A percentile compares a stretch with the other conserved stretches of the same genome.
Conservation (phyloP, 2,329 filamentous ascomycete genomes). For the Nannizzia gypsea region DNA sequence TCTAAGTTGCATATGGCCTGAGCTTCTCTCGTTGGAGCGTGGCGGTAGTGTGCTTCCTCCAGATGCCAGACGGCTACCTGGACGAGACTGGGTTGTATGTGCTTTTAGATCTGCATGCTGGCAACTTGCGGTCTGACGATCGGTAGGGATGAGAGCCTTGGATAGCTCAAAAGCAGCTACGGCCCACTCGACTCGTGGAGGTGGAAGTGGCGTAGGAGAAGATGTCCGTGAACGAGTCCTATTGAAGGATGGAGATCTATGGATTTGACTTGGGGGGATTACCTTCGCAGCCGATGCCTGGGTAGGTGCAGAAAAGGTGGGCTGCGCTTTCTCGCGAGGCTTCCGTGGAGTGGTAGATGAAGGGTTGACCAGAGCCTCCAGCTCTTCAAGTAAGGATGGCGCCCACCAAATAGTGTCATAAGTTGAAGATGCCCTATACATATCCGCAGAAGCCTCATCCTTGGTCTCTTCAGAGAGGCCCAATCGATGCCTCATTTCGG, state of each 20-base stretch:
- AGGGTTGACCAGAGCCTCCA: conserved; percentile 51
- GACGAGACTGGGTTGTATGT: conserved; percentile 52
- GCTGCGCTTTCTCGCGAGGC: conserved; percentile 44
- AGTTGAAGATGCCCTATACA: conserved; percentile 18
- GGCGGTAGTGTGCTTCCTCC: conserved; percentile 26
- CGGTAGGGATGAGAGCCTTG: conserved; percentile 65
- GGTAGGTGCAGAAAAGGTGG: conserved; percentile 77
- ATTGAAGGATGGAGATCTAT: conserved; percentile 22
- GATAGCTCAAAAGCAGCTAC: conserved; percentile 72
- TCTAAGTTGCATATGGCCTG: conserved; percentile 55
- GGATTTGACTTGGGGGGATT: conserved; percentile 52
- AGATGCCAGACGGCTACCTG: conserved; percentile 48
- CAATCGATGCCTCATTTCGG: conserved; percentile 45
- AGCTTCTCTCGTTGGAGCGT: conserved; percentile 33
- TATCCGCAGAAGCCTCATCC: conserved; percentile 10
- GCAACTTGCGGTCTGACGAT: conserved; percentile 64
- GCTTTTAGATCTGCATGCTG: conserved; percentile 66
- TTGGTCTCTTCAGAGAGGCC: conserved; percentile 15
- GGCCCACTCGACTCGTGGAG: conserved; percentile 75
- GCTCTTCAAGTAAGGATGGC: conserved; percentile 49
- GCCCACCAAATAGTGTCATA: conserved; percentile 67
- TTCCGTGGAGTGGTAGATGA: conserved; percentile 43
- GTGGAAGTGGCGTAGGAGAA: conserved; percentile 58
- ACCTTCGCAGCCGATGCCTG: conserved; percentile 77
- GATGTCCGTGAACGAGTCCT: conserved; percentile 23